These are phyloP conservation scores for Penicillium argentinense DNA, from an alignment of 495 filamentous ascomycete species.

Conservation along the genomic window DNA sequence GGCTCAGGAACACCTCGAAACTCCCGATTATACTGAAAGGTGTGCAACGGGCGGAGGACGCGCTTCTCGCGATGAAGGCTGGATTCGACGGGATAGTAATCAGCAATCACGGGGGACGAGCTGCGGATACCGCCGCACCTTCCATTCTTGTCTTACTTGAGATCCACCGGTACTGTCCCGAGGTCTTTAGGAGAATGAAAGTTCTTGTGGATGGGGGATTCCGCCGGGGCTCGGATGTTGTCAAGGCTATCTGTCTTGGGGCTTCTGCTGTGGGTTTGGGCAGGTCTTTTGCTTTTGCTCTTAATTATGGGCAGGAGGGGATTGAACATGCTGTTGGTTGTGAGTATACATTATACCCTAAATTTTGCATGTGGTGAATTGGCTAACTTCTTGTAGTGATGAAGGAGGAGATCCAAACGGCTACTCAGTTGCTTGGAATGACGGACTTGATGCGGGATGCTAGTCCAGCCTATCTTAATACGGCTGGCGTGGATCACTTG, in stretches of 20 bases:
- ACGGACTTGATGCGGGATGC: constrained; percentile 59
- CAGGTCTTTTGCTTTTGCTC: constrained; percentile 54
- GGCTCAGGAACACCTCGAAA: constrained; percentile 61
- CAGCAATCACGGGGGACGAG: constrained; percentile 68
- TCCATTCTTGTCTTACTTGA: constrained; percentile 62
- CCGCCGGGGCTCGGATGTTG: constrained; percentile 60
- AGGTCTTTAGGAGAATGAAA: constrained; percentile 55
- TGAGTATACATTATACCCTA: constrained; percentile 36
- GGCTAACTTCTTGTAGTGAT: constrained; percentile 47
- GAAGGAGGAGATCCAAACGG: constrained; percentile 66
- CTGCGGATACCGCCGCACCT: constrained; percentile 60
- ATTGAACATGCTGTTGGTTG: constrained; percentile 38
- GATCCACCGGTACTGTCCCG: constrained; percentile 58
- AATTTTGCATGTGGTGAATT: not conserved
- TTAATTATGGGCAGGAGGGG: constrained; percentile 45
- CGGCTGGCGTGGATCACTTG: constrained; percentile 59
- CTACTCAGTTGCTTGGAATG: constrained; percentile 70
- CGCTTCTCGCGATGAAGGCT: constrained; percentile 50
- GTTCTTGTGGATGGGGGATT: constrained; percentile 68
- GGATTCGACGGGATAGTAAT: constrained; percentile 65
- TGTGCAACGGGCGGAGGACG: constrained; percentile 61
- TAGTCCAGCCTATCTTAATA: constrained; percentile 63
- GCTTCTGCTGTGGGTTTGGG: constrained; percentile 63
- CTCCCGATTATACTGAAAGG: constrained; percentile 64
- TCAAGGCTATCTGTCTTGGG: constrained; percentile 66